Evolutionary conservation across 2,329 filamentous ascomycete species (phyloP).

Genomic region (Epichloe aotearoae): DNA sequence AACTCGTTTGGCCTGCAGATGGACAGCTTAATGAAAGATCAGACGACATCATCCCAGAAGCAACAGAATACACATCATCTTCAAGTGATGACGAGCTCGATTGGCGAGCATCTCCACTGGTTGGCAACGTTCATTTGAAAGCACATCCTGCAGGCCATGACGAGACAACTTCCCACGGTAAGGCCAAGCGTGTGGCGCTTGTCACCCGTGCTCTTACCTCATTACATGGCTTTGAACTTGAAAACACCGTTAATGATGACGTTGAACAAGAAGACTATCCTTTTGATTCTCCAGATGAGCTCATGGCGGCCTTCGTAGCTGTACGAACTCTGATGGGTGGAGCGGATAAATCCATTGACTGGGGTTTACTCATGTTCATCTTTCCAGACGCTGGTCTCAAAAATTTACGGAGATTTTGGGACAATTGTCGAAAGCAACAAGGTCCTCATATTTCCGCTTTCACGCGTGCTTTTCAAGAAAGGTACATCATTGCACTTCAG

Average conservation of each 20-base stretch:
- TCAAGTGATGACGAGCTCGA: conserved; percentile 9
- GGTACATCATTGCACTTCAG: conserved; percentile 54
- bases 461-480: conserved; percentile 49
- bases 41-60: neutral
- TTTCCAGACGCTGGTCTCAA: conserved; percentile 41
- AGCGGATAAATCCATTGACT: conserved; percentile 44
- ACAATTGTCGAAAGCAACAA: conserved; percentile 34
- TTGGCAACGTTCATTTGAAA: neutral
- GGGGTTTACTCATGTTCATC: conserved; percentile 42
- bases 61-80: conserved; percentile 1
- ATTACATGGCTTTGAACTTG: conserved; percentile 5
- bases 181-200: conserved; percentile 18
- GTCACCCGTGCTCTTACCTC: conserved; percentile 17
- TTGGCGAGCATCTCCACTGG: neutral
- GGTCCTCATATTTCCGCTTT: conserved; percentile 38
- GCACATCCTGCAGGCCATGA: neutral
- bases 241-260: neutral
- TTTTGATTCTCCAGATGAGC: conserved; percentile 14
- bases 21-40: conserved; percentile 13
- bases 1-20: conserved; percentile 14
- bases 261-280: conserved; percentile 1
- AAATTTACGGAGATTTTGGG: conserved; percentile 43
- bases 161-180: conserved; percentile 1
- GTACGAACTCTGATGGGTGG: conserved; percentile 47
- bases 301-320: conserved; percentile 45